A percentile compares a stretch with the other conserved stretches of the same genome.
Conservation (phyloP, 768 basidiomycete genomes). For the Mycena haematopus region DNA sequence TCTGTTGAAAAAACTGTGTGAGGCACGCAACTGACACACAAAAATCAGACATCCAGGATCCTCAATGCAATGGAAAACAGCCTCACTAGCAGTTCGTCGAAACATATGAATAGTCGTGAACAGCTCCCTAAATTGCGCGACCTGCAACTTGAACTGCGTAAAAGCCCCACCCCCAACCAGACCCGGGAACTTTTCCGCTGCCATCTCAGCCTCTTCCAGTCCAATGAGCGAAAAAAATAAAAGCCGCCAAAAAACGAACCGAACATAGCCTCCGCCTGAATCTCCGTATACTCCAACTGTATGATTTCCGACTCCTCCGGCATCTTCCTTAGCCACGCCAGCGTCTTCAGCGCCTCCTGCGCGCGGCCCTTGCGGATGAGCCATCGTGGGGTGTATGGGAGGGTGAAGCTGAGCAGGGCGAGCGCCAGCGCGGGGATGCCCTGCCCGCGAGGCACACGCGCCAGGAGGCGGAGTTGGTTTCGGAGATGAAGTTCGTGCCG, state of each 20-base stretch:
- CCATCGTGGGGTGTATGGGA: conserved; percentile 53
- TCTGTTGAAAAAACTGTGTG: conserved; percentile 33
- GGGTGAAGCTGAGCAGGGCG: conserved; percentile 34
- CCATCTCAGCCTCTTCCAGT: conserved; percentile 31
- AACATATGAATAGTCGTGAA: conserved; percentile 33
- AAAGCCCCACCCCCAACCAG: conserved; percentile 23
- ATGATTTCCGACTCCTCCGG: conserved; percentile 39
- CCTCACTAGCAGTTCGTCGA: conserved; percentile 29
- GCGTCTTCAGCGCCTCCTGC: conserved; percentile 41
- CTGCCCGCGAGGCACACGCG: conserved; percentile 45
- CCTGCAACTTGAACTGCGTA: conserved; percentile 30
- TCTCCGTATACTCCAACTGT: conserved; percentile 47
- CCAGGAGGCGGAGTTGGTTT: conserved; percentile 34
- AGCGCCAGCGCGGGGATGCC: conserved; percentile 45
- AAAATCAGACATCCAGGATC: background rate
- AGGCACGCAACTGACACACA: conserved; percentile 30
- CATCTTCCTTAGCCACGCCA: conserved; percentile 43
- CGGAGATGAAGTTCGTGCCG: conserved; percentile 32
- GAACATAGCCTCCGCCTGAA: conserved; percentile 43
- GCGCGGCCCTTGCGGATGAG: conserved; percentile 45
- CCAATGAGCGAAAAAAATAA: background rate
- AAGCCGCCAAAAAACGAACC: conserved; percentile 13
- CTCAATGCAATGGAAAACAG: background rate
- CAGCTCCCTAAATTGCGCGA: conserved; percentile 30
- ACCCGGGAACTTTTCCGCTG: conserved; percentile 29